Base-by-base conservation (phyloP, 768 basidiomycete species). In the Pleurotus platypus region DNA sequence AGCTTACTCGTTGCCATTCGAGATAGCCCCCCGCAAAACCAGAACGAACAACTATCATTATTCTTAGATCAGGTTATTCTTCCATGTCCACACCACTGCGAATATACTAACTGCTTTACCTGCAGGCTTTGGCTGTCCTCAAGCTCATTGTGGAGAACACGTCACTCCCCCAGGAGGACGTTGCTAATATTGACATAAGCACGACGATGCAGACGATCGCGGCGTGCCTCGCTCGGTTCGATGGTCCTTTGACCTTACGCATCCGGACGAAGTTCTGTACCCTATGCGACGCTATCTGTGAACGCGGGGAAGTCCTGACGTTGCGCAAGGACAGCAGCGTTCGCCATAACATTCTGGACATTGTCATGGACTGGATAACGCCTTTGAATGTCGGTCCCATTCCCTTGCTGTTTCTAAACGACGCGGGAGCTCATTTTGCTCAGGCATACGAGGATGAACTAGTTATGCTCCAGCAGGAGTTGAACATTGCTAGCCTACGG, bases 351-450 rank as follows among this genome's bases (percentile, higher is more conserved):
- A 81, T 93, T 39, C 75, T 93, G 22, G 90, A 94, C 58, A 78
- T 82, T 30, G 73, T 95, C n/a, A 75, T 87, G 66, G 85, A 88
- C 45, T 96, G 93, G 93, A 83, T 90, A 42, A 78, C 82, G 51
- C 74, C 79, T 6, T 57, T 73, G 13, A 61, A 65, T 57, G 90
- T 89, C 53, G 55, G 84, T 70, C 24, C 26, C 46, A 20, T 42
- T 12, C 1, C n/a, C 35, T 40, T 4, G 2, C 13, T 24, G 18
- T 42, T n/a, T 5, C 15, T 22, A 18, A 30, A 26, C 47, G 9
- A 26, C 53, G 58, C 42, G 26, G 37, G 40, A 12, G 57, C 37
- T 46, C 55, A 42, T 16, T 55, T 18, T 42, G 1, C 35, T 46
- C 39, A 81, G 75, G 67, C 69, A 1, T 61, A 67, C 42, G 76